phyloP scores from a whole-genome alignment of 305 asterid genomes.

The Andrographis paniculata region DNA sequence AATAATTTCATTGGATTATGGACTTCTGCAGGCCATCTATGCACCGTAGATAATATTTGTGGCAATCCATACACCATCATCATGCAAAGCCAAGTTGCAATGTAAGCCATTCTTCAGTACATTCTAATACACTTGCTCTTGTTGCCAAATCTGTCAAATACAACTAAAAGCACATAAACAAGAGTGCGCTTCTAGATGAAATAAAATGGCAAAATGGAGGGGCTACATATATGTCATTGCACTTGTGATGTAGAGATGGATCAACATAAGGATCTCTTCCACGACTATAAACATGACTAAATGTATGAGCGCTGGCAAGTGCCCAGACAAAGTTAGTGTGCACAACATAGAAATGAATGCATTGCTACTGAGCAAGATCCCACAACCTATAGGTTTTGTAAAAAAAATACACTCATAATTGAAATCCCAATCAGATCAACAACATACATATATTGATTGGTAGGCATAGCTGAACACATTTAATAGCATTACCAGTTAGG shows the following conservation, averaged over 20 bases:
- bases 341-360: conserved; percentile 95
- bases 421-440: conserved; percentile 47
- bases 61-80: conserved; percentile 84
- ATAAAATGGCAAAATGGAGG: background rate
- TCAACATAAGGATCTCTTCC: conserved; percentile 96
- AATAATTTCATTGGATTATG: conserved; percentile 70
- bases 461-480: conserved; percentile 71
- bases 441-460: conserved; percentile 66
- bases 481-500: background rate
- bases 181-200: background rate
- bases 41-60: conserved; percentile 87
- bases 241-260: conserved; percentile 15
- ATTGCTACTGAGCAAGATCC: conserved; percentile 98
- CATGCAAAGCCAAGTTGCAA: conserved; percentile 69
- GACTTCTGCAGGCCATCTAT: conserved; percentile 88
- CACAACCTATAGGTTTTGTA: conserved; percentile 44
- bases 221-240: background rate
- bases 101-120: conserved; percentile 75
- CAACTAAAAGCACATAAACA: conserved; percentile 36
- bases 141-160: conserved; percentile 87
- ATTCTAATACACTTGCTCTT: conserved; percentile 79
- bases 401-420: no score
- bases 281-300: conserved; percentile 95
- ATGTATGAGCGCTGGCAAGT: conserved; percentile 87
- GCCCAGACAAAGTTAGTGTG: conserved; percentile 99